Evolutionary conservation across 2,329 filamentous ascomycete species (phyloP).

Genomic region (Arthrobotrys musiformis): DNA sequence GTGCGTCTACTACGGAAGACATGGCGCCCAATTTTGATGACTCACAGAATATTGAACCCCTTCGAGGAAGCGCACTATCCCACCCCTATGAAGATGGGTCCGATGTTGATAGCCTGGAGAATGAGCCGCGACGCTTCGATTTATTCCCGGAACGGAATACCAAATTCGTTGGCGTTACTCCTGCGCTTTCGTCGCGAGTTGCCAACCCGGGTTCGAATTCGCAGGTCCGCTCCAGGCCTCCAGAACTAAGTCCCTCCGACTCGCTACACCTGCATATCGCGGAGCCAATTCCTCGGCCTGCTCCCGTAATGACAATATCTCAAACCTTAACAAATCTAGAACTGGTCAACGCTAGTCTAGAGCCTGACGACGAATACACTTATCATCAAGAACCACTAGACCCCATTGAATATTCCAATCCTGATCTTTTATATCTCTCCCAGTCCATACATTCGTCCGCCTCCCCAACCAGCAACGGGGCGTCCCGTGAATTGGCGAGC

Average conservation of each 20-base stretch:
- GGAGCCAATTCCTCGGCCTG: conserved; percentile 27
- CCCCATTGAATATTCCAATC: conserved; percentile 37
- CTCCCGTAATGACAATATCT: conserved; percentile 28
- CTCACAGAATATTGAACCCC: background rate
- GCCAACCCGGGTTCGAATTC: too few species aligned
- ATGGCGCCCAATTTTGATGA: background rate
- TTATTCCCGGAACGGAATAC: conserved; percentile 51
- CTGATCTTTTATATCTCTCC: conserved; percentile 42
- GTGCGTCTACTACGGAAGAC: background rate
- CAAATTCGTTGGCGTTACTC: conserved; percentile 37
- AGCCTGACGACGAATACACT: conserved; percentile 24
- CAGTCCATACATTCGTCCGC: conserved; percentile 13
- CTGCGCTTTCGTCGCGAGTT: background rate
- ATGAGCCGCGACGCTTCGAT: conserved; percentile 41
- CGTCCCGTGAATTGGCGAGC: background rate
- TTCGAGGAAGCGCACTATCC: background rate
- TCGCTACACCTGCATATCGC: conserved; percentile 7
- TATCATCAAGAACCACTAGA: conserved; percentile 25
- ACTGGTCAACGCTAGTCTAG: background rate
- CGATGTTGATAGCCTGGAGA: conserved; percentile 39
- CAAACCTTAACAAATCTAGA: conserved; percentile 47
- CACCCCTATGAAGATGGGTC: background rate
- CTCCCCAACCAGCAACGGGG: conserved; percentile 7
- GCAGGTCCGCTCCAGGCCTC: background rate
- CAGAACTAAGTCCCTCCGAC: background rate